Evolutionary conservation across 2,329 filamentous ascomycete species (phyloP).

Genomic region (Phoma sp.): DNA sequence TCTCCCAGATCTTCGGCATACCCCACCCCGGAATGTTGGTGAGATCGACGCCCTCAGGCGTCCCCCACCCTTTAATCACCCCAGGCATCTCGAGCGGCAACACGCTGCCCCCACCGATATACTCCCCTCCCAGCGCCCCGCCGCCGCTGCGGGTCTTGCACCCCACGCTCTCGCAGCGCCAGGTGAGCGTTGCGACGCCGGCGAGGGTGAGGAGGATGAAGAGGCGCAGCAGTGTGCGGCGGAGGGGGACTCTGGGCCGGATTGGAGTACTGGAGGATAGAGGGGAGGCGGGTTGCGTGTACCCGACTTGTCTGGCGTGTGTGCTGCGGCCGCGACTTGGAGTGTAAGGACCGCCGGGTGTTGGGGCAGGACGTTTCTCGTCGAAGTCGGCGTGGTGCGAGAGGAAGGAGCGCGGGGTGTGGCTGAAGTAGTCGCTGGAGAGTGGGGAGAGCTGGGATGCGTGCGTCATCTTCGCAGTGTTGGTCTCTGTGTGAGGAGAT

Average conservation of each 20-base stretch:
- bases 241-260: no score
- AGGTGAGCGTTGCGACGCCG: not conserved
- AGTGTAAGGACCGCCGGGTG: not conserved
- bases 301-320: not conserved
- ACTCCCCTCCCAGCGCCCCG: not conserved
- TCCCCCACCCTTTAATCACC: not conserved
- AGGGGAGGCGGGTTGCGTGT: no score
- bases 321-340: not conserved
- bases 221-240: not conserved
- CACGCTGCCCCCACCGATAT: slow-evolving; percentile 3
- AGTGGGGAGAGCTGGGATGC: slow-evolving; percentile 3
- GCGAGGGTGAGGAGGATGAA: not conserved
- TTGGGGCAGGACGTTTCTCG: not conserved
- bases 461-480: slow-evolving; percentile 1
- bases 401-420: slow-evolving; percentile 10
- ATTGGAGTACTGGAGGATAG: no score
- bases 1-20: no score
- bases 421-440: slow-evolving; percentile 5
- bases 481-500: no score
- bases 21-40: not conserved
- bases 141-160: slow-evolving; percentile 1
- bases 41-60: not conserved
- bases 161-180: slow-evolving; percentile 9
- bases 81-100: no score
- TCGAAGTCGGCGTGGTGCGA: not conserved